Percentiles rank a stretch among this genome's conserved stretches.
These are phyloP conservation scores for Penicillium manginii DNA, from an alignment of 495 filamentous ascomycete genomes.

Conservation along the genomic window DNA sequence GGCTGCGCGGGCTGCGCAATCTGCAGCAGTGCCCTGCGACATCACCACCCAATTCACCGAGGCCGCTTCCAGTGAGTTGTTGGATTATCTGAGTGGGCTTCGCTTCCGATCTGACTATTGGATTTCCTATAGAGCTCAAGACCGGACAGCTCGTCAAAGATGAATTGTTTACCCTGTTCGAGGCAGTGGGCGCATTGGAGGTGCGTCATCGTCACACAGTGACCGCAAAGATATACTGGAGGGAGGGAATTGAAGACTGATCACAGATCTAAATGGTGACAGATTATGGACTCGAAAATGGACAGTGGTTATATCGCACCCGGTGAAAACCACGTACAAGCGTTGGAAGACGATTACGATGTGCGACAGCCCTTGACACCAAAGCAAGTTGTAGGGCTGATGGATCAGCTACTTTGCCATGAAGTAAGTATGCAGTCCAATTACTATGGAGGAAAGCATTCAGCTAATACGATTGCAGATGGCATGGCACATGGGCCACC, in stretches of 20 bases:
- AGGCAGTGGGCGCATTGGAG: slow-evolving; percentile 93
- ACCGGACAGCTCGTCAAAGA: slow-evolving; percentile 90
- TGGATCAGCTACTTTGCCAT: slow-evolving; percentile 88
- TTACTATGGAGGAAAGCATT: background rate
- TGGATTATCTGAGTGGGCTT: background rate
- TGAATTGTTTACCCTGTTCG: slow-evolving; percentile 89
- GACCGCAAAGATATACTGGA: slow-evolving; percentile 7
- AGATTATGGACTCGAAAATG: slow-evolving; percentile 99
- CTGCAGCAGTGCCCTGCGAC: slow-evolving; percentile 64
- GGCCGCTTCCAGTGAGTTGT: slow-evolving; percentile 66
- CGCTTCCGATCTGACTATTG: slow-evolving; percentile 13
- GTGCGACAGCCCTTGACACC: slow-evolving; percentile 68
- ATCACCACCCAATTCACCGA: slow-evolving; percentile 76
- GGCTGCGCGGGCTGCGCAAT: slow-evolving; percentile 45
- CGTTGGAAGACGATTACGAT: slow-evolving; percentile 84
- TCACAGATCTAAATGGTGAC: slow-evolving; percentile 7
- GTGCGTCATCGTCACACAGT: slow-evolving; percentile 51
- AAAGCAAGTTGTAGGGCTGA: slow-evolving; percentile 85
- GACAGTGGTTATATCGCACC: slow-evolving; percentile 83
- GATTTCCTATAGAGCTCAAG: slow-evolving; percentile 59
- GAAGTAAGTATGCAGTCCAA: slow-evolving; percentile 60
- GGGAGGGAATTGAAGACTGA: slow-evolving; percentile 13
- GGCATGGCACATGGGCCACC: slow-evolving; percentile 95
- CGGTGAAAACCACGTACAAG: slow-evolving; percentile 62
- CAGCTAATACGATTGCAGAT: slow-evolving; percentile 60